Conservation (phyloP, 176 grass and related monocot genomes). For the Ensete glaucum region DNA sequence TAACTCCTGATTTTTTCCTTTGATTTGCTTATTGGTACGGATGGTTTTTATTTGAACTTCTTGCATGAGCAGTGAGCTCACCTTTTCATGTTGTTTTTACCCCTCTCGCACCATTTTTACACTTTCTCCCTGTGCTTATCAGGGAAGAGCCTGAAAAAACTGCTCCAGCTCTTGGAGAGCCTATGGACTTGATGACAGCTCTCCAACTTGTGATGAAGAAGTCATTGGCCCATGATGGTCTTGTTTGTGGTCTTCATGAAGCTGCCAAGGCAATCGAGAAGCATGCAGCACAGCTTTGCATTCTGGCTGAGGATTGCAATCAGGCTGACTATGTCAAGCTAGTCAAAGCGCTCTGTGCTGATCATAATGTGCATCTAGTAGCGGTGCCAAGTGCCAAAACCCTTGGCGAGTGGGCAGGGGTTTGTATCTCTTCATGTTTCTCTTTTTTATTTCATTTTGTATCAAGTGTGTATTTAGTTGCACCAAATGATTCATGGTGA, state of each 20-base stretch:
- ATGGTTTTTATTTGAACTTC: no score
- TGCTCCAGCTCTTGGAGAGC: not conserved
- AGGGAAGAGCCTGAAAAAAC: not conserved
- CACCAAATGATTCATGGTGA: no score
- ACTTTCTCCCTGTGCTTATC: not conserved
- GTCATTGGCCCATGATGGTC: slow-evolving; percentile 25
- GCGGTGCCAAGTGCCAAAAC: slow-evolving; percentile 58
- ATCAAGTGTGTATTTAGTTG: no score
- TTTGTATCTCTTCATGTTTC: slow-evolving; percentile 15
- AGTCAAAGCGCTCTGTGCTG: slow-evolving; percentile 54
- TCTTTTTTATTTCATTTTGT: no score
- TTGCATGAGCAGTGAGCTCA: no score
- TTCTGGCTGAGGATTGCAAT: slow-evolving; percentile 68
- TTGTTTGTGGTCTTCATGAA: slow-evolving; percentile 53
- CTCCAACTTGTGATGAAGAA: slow-evolving; percentile 18
- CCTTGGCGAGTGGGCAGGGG: slow-evolving; percentile 71
- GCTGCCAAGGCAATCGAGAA: slow-evolving; percentile 53
- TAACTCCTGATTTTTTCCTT: no score
- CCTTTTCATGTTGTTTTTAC: no score
- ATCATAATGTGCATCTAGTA: slow-evolving; percentile 62
- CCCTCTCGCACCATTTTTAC: no score
- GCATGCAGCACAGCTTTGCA: slow-evolving; percentile 54
- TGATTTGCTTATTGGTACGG: no score
- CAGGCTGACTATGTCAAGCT: slow-evolving; percentile 70
- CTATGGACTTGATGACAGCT: slow-evolving; percentile 19